Conservation (phyloP, 345 rosid genomes). For the Citrus maxima region DNA sequence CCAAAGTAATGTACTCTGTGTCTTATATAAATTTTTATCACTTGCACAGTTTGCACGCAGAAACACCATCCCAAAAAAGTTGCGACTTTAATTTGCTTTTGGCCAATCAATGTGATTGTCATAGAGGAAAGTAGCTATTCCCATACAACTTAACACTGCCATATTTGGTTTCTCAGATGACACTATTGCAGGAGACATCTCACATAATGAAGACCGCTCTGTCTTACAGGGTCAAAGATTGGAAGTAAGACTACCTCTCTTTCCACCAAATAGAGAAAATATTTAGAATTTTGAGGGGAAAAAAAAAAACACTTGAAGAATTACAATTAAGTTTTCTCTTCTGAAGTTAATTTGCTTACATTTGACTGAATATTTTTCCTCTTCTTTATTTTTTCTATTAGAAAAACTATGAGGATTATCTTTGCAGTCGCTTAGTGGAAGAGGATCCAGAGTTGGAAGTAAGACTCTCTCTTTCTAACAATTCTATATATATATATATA, state of each 20-base stretch:
- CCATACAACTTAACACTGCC: neutral
- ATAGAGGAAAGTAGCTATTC: neutral
- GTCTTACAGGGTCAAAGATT: neutral
- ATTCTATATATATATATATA: too few species aligned
- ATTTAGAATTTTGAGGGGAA: too few species aligned
- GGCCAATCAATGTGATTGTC: neutral
- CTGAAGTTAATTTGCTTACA: neutral
- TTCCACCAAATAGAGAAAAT: neutral
- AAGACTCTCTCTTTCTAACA: neutral
- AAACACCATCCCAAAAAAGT: neutral
- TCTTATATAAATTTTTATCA: neutral
- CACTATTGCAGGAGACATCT: neutral
- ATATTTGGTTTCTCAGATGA: neutral
- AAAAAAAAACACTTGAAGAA: too few species aligned
- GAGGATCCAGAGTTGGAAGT: slow-evolving; percentile 21
- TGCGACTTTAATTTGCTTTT: neutral
- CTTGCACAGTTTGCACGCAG: neutral
- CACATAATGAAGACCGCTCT: neutral
- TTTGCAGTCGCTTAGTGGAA: neutral
- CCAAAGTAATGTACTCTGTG: neutral
- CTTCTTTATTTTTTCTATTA: neutral
- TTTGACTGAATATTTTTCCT: neutral
- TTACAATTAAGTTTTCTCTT: neutral
- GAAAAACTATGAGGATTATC: neutral
- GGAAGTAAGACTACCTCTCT: neutral